Conservation (phyloP, 371 early-diverging fungal genomes). For the Choanephora cucurbitarum region DNA sequence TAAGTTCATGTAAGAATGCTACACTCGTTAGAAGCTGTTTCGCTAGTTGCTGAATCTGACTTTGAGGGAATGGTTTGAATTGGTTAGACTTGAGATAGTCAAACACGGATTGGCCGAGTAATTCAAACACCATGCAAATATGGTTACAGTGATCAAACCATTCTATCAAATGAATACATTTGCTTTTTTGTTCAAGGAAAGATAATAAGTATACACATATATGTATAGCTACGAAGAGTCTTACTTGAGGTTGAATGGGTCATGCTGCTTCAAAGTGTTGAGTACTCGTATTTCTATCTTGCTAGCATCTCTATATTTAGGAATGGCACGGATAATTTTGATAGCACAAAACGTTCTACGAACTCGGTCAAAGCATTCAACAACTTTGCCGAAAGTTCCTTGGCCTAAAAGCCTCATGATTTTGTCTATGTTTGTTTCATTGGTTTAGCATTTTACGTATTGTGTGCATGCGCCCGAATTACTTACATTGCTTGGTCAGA, state of each 20-base stretch:
- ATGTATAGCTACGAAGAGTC: too few relatives aligned
- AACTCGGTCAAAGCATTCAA: conserved; percentile 78
- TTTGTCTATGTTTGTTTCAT: conserved; percentile 62
- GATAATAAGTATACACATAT: too few relatives aligned
- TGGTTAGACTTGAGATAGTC: conserved; percentile 90
- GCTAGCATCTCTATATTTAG: conserved; percentile 94
- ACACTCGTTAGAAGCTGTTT: conserved; percentile 76
- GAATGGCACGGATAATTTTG: conserved; percentile 92
- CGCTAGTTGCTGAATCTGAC: conserved; percentile 82
- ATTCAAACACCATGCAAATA: conserved; percentile 96
- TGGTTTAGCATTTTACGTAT: not conserved
- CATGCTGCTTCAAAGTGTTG: conserved; percentile 70
- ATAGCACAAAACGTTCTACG: conserved; percentile 60
- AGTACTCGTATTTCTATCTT: conserved; percentile 87
- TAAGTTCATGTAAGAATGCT: conserved; percentile 78
- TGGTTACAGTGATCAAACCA: conserved; percentile 88
- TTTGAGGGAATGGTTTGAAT: conserved; percentile 82
- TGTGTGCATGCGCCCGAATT: not conserved
- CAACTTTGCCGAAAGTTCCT: conserved; percentile 97
- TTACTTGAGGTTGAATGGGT: conserved; percentile 70
- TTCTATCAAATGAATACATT: conserved; percentile 77
- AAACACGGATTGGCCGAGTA: conserved; percentile 84
- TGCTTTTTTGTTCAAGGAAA: too few relatives aligned
- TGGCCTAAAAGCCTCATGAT: conserved; percentile 87
- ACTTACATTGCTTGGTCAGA: conserved; percentile 72